Evolutionary conservation across 225 moss, liverwort and hornwort genomes (phyloP).

Genomic region (Pseudisothecium myosuroides): DNA sequence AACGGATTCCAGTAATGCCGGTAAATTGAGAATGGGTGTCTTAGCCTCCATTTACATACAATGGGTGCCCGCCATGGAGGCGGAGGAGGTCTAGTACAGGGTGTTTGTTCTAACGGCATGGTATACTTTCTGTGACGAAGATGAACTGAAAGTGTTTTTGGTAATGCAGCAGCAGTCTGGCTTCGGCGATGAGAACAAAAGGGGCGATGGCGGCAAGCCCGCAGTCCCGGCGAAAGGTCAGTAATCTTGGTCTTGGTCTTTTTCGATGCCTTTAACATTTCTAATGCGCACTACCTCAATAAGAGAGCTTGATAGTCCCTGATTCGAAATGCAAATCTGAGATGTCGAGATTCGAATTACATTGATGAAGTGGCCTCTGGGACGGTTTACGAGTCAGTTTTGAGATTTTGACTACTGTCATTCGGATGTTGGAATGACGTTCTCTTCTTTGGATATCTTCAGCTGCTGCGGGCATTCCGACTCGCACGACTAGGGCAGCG

Average conservation of each 20-base stretch:
- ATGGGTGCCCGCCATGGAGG: not conserved
- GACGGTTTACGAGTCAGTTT: not conserved
- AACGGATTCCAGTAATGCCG: not conserved
- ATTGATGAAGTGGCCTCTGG: not conserved
- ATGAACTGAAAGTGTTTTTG: not conserved
- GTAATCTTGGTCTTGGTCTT: not conserved
- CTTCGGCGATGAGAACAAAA: conserved; percentile 46
- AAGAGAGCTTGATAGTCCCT: too few species aligned
- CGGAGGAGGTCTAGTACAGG: not conserved
- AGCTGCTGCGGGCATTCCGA: conserved; percentile 6
- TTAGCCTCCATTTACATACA: not conserved
- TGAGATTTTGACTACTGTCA: not conserved
- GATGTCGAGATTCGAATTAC: not conserved
- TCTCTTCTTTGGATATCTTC: not conserved
- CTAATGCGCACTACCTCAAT: not conserved
- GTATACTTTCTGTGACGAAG: not conserved
- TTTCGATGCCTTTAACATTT: too few species aligned
- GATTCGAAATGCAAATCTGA: not conserved
- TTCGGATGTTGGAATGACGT: not conserved
- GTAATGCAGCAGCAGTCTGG: conserved; percentile 33
- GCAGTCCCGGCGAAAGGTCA: conserved; percentile 28
- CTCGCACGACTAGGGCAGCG: conserved; percentile 27
- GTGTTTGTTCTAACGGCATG: not conserved
- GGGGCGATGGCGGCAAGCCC: conserved; percentile 38
- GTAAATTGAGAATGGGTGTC: not conserved